Evolutionary conservation across 2,329 filamentous ascomycete species (phyloP).

Genomic region (Neonectria coccinea): DNA sequence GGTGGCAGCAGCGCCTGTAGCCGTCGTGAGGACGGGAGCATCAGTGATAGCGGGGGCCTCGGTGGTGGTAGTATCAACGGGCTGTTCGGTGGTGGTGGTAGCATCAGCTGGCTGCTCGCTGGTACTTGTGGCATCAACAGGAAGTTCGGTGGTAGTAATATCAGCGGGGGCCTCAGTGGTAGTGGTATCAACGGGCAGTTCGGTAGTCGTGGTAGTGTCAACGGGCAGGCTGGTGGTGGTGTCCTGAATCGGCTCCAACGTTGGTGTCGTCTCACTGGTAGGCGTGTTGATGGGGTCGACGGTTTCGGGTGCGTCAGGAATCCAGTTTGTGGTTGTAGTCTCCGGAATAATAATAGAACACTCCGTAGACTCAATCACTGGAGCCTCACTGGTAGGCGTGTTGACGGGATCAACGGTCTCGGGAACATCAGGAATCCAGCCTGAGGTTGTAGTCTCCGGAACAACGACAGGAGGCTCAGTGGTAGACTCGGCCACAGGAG

Average conservation of each 20-base stretch:
- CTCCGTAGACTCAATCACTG: not conserved
- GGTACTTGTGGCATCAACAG: not conserved
- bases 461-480: not conserved
- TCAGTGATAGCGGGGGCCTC: conserved; percentile 25
- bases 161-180: conserved; percentile 2
- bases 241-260: not conserved
- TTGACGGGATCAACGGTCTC: not conserved
- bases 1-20: conserved; percentile 29
- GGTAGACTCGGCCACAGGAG: not conserved
- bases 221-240: not conserved
- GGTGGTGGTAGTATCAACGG: conserved; percentile 8
- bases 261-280: not conserved
- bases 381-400: not conserved
- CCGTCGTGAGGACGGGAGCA: conserved; percentile 28
- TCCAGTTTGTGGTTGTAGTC: conserved; percentile 8
- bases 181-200: not conserved
- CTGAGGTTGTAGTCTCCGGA: conserved; percentile 13
- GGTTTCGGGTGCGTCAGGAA: not conserved
- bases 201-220: conserved; percentile 2
- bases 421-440: not conserved
- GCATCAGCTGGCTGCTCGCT: not conserved
- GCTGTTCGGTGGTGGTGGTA: conserved; percentile 3
- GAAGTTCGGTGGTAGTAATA: conserved; percentile 11
- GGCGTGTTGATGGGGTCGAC: not conserved
- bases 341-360: not conserved